These are phyloP conservation scores for Mucor circinelloides DNA, from an alignment of 371 early-diverging fungal genomes.

Conservation along the genomic window DNA sequence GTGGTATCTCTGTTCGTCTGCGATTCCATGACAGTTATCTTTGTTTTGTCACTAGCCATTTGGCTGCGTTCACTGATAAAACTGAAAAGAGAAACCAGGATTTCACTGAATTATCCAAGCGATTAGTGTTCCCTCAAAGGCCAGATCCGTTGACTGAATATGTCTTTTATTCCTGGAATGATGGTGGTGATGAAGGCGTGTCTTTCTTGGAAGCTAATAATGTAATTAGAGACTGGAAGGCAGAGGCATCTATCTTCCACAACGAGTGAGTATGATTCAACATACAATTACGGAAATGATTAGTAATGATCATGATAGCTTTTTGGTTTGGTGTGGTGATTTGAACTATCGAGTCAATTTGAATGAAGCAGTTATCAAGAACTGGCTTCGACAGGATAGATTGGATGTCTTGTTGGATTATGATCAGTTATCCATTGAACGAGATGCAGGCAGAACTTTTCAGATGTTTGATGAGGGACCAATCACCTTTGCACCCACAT, in stretches of 20 bases:
- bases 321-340: constrained; percentile 93
- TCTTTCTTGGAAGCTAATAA: constrained; percentile 37
- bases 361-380: constrained; percentile 57
- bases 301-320: constrained; percentile 45
- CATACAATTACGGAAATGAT: not conserved
- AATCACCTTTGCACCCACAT: constrained; percentile 88
- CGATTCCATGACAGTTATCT: constrained; percentile 80
- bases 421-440: constrained; percentile 64
- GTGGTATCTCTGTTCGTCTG: constrained; percentile 82
- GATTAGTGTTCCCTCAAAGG: constrained; percentile 61
- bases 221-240: constrained; percentile 36
- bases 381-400: constrained; percentile 55
- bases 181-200: constrained; percentile 54
- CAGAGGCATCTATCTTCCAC: constrained; percentile 63
- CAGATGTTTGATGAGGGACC: constrained; percentile 80
- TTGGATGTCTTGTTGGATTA: constrained; percentile 58
- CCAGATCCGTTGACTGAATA: constrained; percentile 31
- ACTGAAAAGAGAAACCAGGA: constrained; percentile 89
- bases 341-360: constrained; percentile 89
- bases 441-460: constrained; percentile 64
- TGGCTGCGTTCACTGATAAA: constrained; percentile 84
- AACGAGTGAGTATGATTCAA: constrained; percentile 58
- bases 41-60: constrained; percentile 87
- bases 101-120: constrained; percentile 78
- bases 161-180: constrained; percentile 45